phyloP scores from a whole-genome alignment of 345 rosid species.

The Citrus hindsii region DNA sequence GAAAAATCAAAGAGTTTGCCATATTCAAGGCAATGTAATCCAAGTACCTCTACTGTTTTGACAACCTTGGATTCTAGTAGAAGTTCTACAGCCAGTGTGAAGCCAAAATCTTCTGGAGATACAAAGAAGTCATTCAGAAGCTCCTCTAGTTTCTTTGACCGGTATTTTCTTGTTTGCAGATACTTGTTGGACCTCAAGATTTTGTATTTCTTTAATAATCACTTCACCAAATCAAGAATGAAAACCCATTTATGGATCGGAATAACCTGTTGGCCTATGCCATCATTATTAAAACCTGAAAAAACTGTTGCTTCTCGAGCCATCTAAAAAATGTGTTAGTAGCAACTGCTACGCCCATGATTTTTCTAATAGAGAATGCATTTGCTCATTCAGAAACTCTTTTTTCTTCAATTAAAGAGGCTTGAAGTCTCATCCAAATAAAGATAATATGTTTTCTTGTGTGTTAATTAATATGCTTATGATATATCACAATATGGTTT shows the following conservation, averaged over 20 bases:
- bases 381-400: not conserved
- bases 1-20: slow-evolving; percentile 23
- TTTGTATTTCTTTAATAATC: slow-evolving; percentile 4
- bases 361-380: not conserved
- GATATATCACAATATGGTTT: not conserved
- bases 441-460: not conserved
- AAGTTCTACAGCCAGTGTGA: slow-evolving; percentile 25
- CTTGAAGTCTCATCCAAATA: not conserved
- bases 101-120: slow-evolving; percentile 32
- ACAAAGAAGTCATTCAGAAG: slow-evolving; percentile 42
- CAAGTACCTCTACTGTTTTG: slow-evolving; percentile 27
- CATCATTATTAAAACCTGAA: not conserved
- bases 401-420: not conserved
- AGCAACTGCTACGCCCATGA: not conserved
- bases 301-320: not conserved
- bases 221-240: not conserved
- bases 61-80: slow-evolving; percentile 26
- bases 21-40: slow-evolving; percentile 25
- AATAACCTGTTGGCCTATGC: not conserved
- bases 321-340: not conserved
- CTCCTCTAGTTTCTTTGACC: slow-evolving; percentile 64
- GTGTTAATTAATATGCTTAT: not conserved
- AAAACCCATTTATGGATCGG: not conserved
- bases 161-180: slow-evolving; percentile 37
- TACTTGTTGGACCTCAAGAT: not conserved